These are phyloP conservation scores for Talaromyces rugulosus DNA, from an alignment of 2,329 filamentous ascomycete genomes.

Conservation along the genomic window DNA sequence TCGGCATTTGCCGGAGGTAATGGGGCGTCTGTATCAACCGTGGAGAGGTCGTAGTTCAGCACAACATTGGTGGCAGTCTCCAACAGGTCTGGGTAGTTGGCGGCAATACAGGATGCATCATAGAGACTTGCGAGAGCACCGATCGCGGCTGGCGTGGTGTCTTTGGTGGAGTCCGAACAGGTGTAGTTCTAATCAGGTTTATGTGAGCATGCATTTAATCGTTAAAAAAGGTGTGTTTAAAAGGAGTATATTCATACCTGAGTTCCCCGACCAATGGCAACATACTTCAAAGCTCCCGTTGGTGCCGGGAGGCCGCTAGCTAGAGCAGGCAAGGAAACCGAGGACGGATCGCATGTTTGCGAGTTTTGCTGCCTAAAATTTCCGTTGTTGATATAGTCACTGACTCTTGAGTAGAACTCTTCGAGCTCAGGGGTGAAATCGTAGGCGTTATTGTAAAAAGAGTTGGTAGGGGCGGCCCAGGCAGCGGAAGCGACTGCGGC, in stretches of 20 bases:
- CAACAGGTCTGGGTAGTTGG: conserved; percentile 64
- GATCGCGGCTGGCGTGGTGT: conserved; percentile 57
- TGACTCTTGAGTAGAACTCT: conserved; percentile 37
- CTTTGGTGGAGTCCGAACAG: conserved; percentile 60
- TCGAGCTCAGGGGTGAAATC: conserved; percentile 38
- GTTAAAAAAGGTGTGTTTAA: neutral
- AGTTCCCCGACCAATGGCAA: conserved; percentile 81
- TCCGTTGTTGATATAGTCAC: conserved; percentile 31
- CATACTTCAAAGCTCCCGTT: conserved; percentile 63
- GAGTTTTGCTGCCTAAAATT: conserved; percentile 15
- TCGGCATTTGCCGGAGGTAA: conserved; percentile 54
- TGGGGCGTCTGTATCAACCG: conserved; percentile 26
- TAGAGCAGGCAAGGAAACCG: conserved; percentile 40
- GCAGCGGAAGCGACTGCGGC: conserved; percentile 28
- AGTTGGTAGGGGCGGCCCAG: conserved; percentile 29
- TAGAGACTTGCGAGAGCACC: conserved; percentile 83
- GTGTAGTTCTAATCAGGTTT: conserved; percentile 74
- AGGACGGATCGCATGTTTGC: conserved; percentile 30
- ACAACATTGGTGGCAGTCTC: conserved; percentile 61
- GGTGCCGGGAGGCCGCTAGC: conserved; percentile 58
- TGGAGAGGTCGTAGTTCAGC: conserved; percentile 60
- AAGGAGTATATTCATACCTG: conserved; percentile 33
- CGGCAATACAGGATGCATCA: conserved; percentile 77
- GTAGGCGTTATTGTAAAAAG: conserved; percentile 27
- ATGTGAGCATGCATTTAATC: neutral